phyloP scores from a whole-genome alignment of 2,329 filamentous ascomycete genomes.

The Claviceps maximensis region DNA sequence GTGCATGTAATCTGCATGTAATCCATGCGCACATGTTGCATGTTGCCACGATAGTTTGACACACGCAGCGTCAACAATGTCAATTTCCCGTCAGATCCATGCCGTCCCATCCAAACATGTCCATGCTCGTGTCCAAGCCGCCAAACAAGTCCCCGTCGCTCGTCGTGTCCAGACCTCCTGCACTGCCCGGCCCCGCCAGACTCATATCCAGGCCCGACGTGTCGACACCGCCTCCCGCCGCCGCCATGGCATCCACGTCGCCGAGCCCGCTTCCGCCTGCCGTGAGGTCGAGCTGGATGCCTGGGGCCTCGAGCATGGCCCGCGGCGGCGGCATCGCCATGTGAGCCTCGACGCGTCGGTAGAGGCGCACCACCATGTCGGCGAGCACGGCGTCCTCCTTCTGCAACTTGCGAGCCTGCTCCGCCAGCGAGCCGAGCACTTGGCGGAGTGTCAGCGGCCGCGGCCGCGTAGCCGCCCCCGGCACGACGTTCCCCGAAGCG shows the following conservation, averaged over 20 bases:
- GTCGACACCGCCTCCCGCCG: constrained; percentile 30
- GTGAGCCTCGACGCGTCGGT: constrained; percentile 53
- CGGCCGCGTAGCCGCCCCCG: constrained; percentile 28
- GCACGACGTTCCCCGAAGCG: constrained; percentile 22
- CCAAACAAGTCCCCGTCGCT: constrained; percentile 28
- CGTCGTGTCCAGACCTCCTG: constrained; percentile 17
- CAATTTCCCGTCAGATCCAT: constrained; percentile 19
- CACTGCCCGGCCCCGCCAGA: constrained; percentile 24
- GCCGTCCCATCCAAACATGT: constrained; percentile 29
- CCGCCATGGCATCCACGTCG: constrained; percentile 30
- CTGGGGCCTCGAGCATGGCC: constrained; percentile 28
- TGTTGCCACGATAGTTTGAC: too few relatives aligned
- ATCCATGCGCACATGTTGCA: too few relatives aligned
- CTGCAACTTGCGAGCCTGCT: constrained; percentile 42
- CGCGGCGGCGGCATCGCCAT: constrained; percentile 32
- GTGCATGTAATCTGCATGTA: too few relatives aligned
- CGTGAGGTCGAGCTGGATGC: constrained; percentile 27
- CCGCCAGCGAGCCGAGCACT: constrained; percentile 43
- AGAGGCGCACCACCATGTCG: constrained; percentile 48
- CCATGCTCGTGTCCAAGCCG: constrained; percentile 25
- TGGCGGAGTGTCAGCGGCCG: constrained; percentile 44
- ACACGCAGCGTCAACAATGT: background rate
- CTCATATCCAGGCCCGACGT: constrained; percentile 32
- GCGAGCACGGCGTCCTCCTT: constrained; percentile 43
- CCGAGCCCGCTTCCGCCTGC: constrained; percentile 24